phyloP scores from a whole-genome alignment of 2,329 filamentous ascomycete species.

The Taxawa tesnikishii region DNA sequence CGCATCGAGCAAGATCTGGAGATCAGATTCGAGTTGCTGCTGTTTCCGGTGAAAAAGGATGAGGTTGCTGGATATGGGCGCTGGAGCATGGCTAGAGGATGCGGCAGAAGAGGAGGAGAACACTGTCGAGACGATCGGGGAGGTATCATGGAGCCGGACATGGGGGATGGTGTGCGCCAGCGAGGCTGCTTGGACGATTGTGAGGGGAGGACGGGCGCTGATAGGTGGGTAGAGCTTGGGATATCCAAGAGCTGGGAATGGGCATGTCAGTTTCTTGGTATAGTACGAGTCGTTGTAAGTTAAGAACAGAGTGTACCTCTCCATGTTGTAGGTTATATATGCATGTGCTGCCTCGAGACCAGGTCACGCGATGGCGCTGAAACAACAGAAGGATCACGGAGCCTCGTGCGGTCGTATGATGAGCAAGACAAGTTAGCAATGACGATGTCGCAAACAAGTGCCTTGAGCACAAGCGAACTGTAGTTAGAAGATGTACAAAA shows the following conservation, averaged over 20 bases:
- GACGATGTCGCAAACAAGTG: too few species aligned
- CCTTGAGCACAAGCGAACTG: too few species aligned
- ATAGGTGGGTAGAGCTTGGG: conserved; percentile 3
- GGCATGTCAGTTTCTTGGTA: conserved; percentile 2
- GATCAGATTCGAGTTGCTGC: conserved; percentile 41
- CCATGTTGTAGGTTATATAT: conserved; percentile 1
- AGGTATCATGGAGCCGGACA: conserved; percentile 20
- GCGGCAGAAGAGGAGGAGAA: conserved; percentile 9
- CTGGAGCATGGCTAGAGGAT: background rate
- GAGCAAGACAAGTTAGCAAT: too few species aligned
- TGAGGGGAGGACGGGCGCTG: conserved; percentile 5
- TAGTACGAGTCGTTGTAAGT: background rate
- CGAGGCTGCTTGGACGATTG: conserved; percentile 12
- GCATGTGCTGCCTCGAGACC: background rate
- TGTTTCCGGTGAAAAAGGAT: conserved; percentile 17
- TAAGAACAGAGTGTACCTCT: conserved; percentile 1
- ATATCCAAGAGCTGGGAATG: conserved; percentile 5
- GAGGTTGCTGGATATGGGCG: conserved; percentile 1
- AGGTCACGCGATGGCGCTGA: too few species aligned
- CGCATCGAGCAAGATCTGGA: conserved; percentile 48
- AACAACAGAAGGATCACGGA: too few species aligned
- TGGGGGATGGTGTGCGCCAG: conserved; percentile 20
- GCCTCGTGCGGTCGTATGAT: too few species aligned
- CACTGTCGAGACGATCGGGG: conserved; percentile 21
- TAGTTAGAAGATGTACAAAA: too few species aligned